These are phyloP conservation scores for Vanderwaltozyma polyspora DNA, from an alignment of 805 yeast genomes.

Conservation along the genomic window DNA sequence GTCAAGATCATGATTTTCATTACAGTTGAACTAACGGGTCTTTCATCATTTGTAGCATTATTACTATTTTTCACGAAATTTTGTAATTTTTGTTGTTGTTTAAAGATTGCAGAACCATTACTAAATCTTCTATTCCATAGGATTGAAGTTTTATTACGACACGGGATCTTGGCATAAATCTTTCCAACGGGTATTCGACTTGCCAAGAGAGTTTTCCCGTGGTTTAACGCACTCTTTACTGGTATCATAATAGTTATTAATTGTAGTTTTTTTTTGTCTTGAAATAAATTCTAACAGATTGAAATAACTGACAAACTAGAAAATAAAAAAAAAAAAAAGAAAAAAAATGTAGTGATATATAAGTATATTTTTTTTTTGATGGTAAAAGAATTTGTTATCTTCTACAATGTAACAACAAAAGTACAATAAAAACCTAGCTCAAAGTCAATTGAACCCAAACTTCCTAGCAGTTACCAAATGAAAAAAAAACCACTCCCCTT, in stretches of 20 bases:
- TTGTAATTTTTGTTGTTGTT: not conserved
- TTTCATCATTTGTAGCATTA: not conserved
- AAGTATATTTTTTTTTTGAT: too few species aligned
- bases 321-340: too few species aligned
- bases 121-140: slow-evolving; percentile 16
- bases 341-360: too few species aligned
- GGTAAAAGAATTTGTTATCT: too few species aligned
- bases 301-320: too few species aligned
- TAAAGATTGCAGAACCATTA: not conserved
- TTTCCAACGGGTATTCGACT: slow-evolving; percentile 10
- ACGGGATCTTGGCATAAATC: slow-evolving; percentile 12
- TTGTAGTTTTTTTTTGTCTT: too few species aligned
- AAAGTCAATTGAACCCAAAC: too few species aligned
- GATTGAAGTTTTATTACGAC: slow-evolving; percentile 19
- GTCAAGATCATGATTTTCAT: slow-evolving; percentile 23
- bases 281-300: too few species aligned
- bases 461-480: too few species aligned
- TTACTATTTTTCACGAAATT: not conserved
- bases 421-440: too few species aligned
- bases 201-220: slow-evolving; percentile 10
- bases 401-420: too few species aligned
- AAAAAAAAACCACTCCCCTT: too few species aligned
- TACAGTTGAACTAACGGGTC: slow-evolving; percentile 1
- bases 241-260: slow-evolving; percentile 8
- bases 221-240: slow-evolving; percentile 12